These are phyloP conservation scores for Pharus latifolius DNA, from an alignment of 176 grass and related monocot genomes.

Conservation along the genomic window DNA sequence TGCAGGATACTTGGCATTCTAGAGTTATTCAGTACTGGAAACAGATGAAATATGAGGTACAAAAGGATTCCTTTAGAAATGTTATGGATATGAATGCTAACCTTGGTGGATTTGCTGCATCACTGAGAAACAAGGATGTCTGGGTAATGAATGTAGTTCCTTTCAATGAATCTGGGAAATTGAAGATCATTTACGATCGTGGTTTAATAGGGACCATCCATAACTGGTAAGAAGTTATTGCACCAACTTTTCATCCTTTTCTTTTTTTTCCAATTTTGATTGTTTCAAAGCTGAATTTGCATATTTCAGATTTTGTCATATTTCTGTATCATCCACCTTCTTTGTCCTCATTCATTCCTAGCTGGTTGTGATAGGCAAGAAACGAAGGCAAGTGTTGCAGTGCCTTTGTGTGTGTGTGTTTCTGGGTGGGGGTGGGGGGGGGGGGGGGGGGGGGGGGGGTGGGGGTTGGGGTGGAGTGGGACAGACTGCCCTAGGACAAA, in stretches of 20 bases:
- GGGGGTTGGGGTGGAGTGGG: too few relatives aligned
- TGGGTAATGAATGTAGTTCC: constrained; percentile 87
- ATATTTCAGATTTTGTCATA: not conserved
- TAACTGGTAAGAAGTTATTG: constrained; percentile 38
- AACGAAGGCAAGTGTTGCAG: too few relatives aligned
- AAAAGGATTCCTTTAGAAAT: constrained; percentile 60
- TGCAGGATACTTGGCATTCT: constrained; percentile 59
- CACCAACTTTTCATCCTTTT: not conserved
- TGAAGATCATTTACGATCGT: constrained; percentile 76
- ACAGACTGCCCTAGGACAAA: too few relatives aligned
- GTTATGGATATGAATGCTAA: constrained; percentile 73
- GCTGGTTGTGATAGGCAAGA: too few relatives aligned
- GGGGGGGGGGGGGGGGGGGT: too few relatives aligned
- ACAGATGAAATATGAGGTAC: constrained; percentile 52
- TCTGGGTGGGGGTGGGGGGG: too few relatives aligned
- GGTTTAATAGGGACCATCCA: constrained; percentile 69
- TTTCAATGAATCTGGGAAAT: constrained; percentile 39
- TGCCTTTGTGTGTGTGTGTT: too few relatives aligned
- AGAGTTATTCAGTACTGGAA: constrained; percentile 67
- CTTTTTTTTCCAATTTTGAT: constrained; percentile 1
- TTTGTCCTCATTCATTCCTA: too few relatives aligned
- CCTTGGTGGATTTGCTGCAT: constrained; percentile 74
- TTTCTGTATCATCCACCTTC: too few relatives aligned
- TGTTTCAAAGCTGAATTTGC: constrained; percentile 16
- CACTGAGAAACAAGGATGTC: constrained; percentile 44